A percentile compares a stretch with the other conserved stretches of the same genome.
Conservation (phyloP, 2,329 filamentous ascomycete genomes). For the Stromatinia cepivora region DNA sequence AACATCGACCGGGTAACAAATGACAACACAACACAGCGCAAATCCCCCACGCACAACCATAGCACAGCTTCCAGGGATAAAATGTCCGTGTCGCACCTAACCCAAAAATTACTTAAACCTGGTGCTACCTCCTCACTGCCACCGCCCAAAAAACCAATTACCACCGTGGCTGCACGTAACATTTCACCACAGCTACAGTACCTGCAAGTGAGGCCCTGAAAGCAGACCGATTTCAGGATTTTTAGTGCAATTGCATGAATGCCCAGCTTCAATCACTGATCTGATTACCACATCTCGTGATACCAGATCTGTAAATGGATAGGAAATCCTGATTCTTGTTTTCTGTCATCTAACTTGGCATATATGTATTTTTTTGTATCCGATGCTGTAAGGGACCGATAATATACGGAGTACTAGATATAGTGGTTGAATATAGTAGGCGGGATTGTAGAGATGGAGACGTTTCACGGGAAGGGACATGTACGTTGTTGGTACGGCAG, state of each 20-base stretch:
- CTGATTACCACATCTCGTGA: not conserved
- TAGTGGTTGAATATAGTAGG: not conserved
- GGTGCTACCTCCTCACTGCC: slow-evolving; percentile 8
- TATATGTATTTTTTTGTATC: not conserved
- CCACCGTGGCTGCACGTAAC: not conserved
- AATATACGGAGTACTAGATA: slow-evolving; percentile 6
- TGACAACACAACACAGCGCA: not conserved
- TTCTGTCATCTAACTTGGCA: slow-evolving; percentile 2
- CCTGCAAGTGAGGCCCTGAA: not conserved
- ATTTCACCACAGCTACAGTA: not conserved
- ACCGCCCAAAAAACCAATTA: not conserved
- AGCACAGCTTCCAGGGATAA: not conserved
- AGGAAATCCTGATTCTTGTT: not conserved
- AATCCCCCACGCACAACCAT: slow-evolving; percentile 5
- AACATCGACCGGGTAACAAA: not conserved
- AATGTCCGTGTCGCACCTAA: slow-evolving; percentile 1
- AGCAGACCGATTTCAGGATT: not conserved
- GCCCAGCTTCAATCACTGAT: not conserved
- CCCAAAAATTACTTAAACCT: not conserved
- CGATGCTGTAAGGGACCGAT: slow-evolving; percentile 15
- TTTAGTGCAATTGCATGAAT: not conserved
- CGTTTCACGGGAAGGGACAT: slow-evolving; percentile 15
- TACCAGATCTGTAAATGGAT: not conserved
- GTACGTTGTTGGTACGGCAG: not conserved
- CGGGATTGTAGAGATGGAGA: not conserved